phyloP scores from a whole-genome alignment of 2,329 filamentous ascomycete genomes.

The Paracoccidioides lutzii region DNA sequence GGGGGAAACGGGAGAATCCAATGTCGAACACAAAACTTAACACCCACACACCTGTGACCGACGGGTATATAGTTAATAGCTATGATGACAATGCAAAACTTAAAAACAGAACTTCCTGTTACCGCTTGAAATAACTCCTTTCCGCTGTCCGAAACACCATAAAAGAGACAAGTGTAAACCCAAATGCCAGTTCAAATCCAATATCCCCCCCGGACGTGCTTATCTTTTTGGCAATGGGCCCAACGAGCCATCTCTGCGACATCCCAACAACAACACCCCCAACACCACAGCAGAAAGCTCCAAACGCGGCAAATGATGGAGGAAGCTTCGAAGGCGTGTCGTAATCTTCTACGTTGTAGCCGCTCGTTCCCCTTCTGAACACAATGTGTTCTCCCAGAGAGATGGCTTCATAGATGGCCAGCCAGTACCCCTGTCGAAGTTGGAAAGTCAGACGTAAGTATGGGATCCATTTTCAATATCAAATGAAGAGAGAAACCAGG shows the following conservation, averaged over 20 bases:
- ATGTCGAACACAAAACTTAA: no score
- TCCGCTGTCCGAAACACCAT: not conserved
- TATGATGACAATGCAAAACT: not conserved
- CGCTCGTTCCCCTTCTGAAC: slow-evolving; percentile 49
- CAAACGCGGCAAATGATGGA: slow-evolving; percentile 48
- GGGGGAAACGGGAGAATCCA: no score
- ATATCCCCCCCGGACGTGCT: slow-evolving; percentile 46
- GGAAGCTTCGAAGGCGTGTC: slow-evolving; percentile 47
- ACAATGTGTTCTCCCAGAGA: slow-evolving; percentile 54
- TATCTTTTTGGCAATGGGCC: slow-evolving; percentile 46
- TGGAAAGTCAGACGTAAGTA: not conserved
- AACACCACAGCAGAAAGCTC: slow-evolving; percentile 52
- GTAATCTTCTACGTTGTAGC: slow-evolving; percentile 49
- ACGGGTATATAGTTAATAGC: no score
- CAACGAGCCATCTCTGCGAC: slow-evolving; percentile 56
- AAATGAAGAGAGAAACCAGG: not conserved
- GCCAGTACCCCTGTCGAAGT: slow-evolving; percentile 45
- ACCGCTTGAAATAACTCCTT: slow-evolving; percentile 1
- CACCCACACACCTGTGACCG: no score
- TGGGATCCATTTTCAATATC: not conserved
- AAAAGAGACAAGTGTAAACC: slow-evolving; percentile 36
- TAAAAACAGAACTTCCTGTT: not conserved
- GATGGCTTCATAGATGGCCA: slow-evolving; percentile 59
- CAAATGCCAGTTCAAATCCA: slow-evolving; percentile 54
- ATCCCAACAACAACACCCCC: slow-evolving; percentile 57